phyloP scores from a whole-genome alignment of 1,139 yeast genomes.

The Blastobotrys capitulatus region DNA sequence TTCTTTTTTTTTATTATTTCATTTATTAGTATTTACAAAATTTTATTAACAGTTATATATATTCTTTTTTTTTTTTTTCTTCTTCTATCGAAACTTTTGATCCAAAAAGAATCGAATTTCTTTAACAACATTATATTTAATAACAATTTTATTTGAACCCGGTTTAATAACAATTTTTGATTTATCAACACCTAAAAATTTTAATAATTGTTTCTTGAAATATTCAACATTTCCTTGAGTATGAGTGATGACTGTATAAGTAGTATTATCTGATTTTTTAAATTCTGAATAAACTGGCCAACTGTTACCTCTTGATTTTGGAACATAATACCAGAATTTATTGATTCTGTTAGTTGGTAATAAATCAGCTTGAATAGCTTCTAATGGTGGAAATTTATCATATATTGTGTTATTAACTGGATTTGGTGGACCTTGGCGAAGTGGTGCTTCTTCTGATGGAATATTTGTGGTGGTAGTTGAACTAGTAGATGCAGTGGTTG shows the following conservation, averaged over 20 bases:
- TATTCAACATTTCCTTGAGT: conserved; percentile 31
- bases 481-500: not conserved
- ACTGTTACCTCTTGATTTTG: conserved; percentile 30
- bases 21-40: not conserved
- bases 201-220: conserved; percentile 28
- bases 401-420: conserved; percentile 9
- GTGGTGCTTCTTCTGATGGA: not conserved
- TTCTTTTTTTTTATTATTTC: not conserved
- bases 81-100: conserved; percentile 11
- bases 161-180: conserved; percentile 31
- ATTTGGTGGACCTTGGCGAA: not conserved
- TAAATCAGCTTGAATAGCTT: conserved; percentile 3
- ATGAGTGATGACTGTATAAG: conserved; percentile 32
- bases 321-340: conserved; percentile 28
- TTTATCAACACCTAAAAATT: conserved; percentile 23
- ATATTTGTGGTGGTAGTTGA: not conserved
- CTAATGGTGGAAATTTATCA: conserved; percentile 14
- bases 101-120: conserved; percentile 18
- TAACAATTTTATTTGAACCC: conserved; percentile 30
- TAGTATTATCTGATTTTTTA: conserved; percentile 30
- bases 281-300: conserved; percentile 34
- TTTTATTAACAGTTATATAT: not conserved
- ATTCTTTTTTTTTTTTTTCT: not conserved
- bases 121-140: conserved; percentile 29
- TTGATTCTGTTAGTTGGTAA: conserved; percentile 1